Base-by-base conservation (phyloP, 306 rosid genomes). In the Vigna nakashimae region DNA sequence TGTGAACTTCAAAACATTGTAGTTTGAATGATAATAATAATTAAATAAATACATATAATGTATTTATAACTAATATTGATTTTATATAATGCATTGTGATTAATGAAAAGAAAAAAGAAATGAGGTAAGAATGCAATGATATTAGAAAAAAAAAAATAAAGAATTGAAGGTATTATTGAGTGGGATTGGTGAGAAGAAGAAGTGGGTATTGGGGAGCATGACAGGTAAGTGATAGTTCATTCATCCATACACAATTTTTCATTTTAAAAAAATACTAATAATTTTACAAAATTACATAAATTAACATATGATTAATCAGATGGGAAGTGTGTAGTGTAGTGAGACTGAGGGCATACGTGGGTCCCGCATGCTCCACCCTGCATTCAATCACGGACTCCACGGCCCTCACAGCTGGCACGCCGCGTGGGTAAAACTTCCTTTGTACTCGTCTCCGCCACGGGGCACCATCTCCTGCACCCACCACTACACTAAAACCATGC, bases 371-470 rank as follows among this genome's bases (percentile, higher is more conserved):
- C 84, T 62, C 83, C 83, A 52, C 18, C 45, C 55, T 59, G 80
- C 64, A 71, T 70, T 86, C 87, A 71, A 84, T 78, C 87, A 83
- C 88, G 83, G 87, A 88, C 84, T 86, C 88, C 82, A 75, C 52
- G 80, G 69, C 78, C 34, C 17, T 56, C 36, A 82, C 90, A 89
- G 94, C 94, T 90, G 90, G 91, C 90, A 87, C 16, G 17, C 78
- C 82, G 87, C 87, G 87, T 85, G 82, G 83, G 74, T 52, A 48
- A 62, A 77, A 74, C 89, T 90, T 83, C 12, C 58, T 72, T 3
- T 70, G 20, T 63, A 78, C 82, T 76, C 69, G 76, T 60, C 83
- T 66, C 70, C 64, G 32, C 32, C 45, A 28, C 8, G 9, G 34
- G 36, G 7, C 60, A 4, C 13, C 0, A 6, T 76, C 57, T 10